Base-by-base conservation (phyloP, 257 asterid species). In the Rubia yunnanensis region DNA sequence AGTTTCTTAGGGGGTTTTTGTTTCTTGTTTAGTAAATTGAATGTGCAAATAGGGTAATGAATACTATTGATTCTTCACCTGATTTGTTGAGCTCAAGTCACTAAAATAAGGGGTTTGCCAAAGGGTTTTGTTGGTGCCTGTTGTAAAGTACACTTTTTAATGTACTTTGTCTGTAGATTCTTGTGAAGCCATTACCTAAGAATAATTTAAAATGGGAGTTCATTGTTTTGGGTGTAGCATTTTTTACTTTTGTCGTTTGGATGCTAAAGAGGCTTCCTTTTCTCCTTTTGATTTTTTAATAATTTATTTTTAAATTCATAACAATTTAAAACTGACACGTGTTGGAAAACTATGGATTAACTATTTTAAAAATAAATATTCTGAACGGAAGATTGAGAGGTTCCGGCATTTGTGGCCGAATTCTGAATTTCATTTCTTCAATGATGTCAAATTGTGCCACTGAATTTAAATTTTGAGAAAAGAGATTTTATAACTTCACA, bases 131-230 rank as follows among this genome's bases (percentile, higher is more conserved):
- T 66, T 67, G 60, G 32, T 63, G 70, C 74, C 77, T 52, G 67
- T 20, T 64, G 14, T 60, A 60, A 60, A 60, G 64, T n/a, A 60
- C n/a, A 34, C 48, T 32, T 34, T 60, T 32, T 60, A 58, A 58
- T 20, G 63, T 58, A 30, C 39, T 31, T 13, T 18, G 38, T 54
- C 61, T 67, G 66, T 23, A 70, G 69, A 77, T 77, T 69, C 73
- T 53, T 60, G 61, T 11, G 22, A 49, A 50, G 31, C 60, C 64
- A 65, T 58, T 7, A n/a, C 22, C 26, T 32, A 23, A 15, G 55
- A 28, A 46, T n/a, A 14, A 8, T 57, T 63, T 66, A 73, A 74
- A 67, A 72, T 34, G 63, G 50, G 49, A 76, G 76, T 80, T 80
- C 76, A 27, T 61, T 76, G 84, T 74, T 62, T 62, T 60, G 31